These are phyloP conservation scores for Termitomyces sp. DNA, from an alignment of 768 basidiomycete species.

Conservation along the genomic window DNA sequence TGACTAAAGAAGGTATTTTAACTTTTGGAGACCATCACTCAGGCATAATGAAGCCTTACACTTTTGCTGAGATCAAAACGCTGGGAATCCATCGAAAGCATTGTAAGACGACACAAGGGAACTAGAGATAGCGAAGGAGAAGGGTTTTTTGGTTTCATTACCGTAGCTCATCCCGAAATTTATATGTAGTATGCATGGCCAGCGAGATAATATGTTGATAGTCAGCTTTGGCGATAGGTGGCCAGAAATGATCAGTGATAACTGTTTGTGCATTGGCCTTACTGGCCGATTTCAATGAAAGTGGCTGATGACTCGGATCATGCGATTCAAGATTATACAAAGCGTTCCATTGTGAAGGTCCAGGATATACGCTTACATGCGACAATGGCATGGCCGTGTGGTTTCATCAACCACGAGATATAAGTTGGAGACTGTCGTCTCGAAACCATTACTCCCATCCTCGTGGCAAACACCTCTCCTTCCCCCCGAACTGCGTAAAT, in stretches of 20 bases:
- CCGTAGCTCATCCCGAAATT: neutral
- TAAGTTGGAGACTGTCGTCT: constrained; percentile 1
- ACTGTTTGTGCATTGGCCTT: constrained; percentile 4
- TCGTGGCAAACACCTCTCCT: neutral
- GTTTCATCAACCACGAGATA: constrained; percentile 1
- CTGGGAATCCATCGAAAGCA: constrained; percentile 22
- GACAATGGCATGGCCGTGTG: constrained; percentile 14
- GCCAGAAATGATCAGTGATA: neutral
- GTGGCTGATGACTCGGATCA: neutral
- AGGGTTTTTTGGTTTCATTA: constrained; percentile 2
- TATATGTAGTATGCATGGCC: constrained; percentile 11
- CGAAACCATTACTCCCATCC: constrained; percentile 5
- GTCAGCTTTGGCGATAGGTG: constrained; percentile 7
- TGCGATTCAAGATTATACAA: neutral
- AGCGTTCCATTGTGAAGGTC: constrained; percentile 7
- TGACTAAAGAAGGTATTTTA: neutral
- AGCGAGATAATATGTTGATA: constrained; percentile 3
- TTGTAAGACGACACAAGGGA: constrained; percentile 2
- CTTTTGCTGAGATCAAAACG: constrained; percentile 21
- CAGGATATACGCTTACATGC: neutral
- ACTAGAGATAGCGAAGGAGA: neutral
- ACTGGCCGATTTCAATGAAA: neutral
- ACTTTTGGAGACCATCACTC: neutral
- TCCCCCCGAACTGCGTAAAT: neutral
- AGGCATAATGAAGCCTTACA: constrained; percentile 8